Evolutionary conservation across 2,329 filamentous ascomycete species (phyloP).

Genomic region (Alternaria triticimaculans): DNA sequence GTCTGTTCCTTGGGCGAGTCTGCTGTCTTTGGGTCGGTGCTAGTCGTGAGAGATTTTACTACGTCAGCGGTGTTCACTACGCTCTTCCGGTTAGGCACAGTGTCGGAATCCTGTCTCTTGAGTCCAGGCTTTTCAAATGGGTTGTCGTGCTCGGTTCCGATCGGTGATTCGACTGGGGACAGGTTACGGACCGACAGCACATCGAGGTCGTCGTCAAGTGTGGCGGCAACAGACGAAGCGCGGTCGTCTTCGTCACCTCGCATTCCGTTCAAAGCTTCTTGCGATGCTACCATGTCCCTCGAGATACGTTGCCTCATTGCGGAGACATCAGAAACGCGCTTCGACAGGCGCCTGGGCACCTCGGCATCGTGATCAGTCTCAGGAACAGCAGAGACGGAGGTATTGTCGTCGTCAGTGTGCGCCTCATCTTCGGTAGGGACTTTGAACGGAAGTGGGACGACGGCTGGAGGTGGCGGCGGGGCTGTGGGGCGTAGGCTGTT

Average conservation of each 20-base stretch:
- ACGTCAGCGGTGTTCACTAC: neutral
- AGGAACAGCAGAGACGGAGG: slow-evolving; percentile 65
- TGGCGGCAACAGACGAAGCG: slow-evolving; percentile 58
- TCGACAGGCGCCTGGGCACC: slow-evolving; percentile 42
- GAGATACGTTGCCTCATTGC: slow-evolving; percentile 38
- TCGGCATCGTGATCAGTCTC: slow-evolving; percentile 26
- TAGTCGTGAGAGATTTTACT: slow-evolving; percentile 30
- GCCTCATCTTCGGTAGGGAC: slow-evolving; percentile 59
- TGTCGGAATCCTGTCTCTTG: neutral
- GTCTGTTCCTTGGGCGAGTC: slow-evolving; percentile 11
- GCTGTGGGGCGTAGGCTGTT: slow-evolving; percentile 39
- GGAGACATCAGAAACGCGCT: slow-evolving; percentile 41
- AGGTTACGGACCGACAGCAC: slow-evolving; percentile 42
- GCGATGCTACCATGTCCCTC: slow-evolving; percentile 31
- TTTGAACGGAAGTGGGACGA: slow-evolving; percentile 71
- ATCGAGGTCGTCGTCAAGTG: slow-evolving; percentile 66
- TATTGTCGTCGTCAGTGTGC: slow-evolving; percentile 53
- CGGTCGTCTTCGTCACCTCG: slow-evolving; percentile 49
- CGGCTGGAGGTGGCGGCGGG: slow-evolving; percentile 56
- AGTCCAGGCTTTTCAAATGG: neutral
- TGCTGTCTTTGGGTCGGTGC: slow-evolving; percentile 41
- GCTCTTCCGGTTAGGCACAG: neutral
- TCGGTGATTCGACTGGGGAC: slow-evolving; percentile 36
- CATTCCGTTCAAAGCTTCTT: slow-evolving; percentile 47
- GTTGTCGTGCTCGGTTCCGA: slow-evolving; percentile 20